Evolutionary conservation across 768 basidiomycete species (phyloP).

Genomic region (Nidularia pulvinata): DNA sequence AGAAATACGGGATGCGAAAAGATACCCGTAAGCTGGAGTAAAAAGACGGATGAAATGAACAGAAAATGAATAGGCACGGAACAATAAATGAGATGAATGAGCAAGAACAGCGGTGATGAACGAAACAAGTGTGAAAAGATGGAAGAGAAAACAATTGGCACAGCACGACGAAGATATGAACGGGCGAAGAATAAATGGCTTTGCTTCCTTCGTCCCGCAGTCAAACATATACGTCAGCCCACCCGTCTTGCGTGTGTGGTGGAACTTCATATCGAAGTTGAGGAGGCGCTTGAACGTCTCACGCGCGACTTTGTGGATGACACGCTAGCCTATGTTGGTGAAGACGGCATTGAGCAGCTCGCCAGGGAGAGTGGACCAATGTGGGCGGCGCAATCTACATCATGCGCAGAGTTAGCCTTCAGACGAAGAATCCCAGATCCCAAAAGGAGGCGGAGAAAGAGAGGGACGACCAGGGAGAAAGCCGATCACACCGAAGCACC

Average conservation of each 20-base stretch:
- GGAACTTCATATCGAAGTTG: slow-evolving; percentile 89
- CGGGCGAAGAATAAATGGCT: no score
- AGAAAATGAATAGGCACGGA: no score
- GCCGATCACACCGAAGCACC: slow-evolving; percentile 76
- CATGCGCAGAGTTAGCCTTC: no score
- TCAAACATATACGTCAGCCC: slow-evolving; percentile 97
- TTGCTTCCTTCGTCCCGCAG: slow-evolving; percentile 85
- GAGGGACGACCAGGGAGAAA: no score
- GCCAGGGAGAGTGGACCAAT: slow-evolving; percentile 86
- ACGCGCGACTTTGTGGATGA: slow-evolving; percentile 93
- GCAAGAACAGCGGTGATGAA: no score
- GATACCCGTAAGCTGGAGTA: no score
- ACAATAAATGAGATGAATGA: no score
- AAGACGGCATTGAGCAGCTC: slow-evolving; percentile 96
- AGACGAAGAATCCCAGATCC: background rate
- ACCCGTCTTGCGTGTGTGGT: slow-evolving; percentile 91
- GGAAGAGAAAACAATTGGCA: slow-evolving; percentile 90
- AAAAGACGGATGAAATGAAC: no score
- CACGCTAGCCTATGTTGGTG: slow-evolving; percentile 71
- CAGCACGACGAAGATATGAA: background rate
- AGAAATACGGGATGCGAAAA: no score
- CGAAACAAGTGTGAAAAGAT: slow-evolving; percentile 39
- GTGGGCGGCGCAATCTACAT: slow-evolving; percentile 87
- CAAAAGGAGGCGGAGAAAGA: slow-evolving; percentile 24
- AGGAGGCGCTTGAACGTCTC: slow-evolving; percentile 95